Conservation (phyloP, 176 grass and related monocot species). For the Zizania latifolia region DNA sequence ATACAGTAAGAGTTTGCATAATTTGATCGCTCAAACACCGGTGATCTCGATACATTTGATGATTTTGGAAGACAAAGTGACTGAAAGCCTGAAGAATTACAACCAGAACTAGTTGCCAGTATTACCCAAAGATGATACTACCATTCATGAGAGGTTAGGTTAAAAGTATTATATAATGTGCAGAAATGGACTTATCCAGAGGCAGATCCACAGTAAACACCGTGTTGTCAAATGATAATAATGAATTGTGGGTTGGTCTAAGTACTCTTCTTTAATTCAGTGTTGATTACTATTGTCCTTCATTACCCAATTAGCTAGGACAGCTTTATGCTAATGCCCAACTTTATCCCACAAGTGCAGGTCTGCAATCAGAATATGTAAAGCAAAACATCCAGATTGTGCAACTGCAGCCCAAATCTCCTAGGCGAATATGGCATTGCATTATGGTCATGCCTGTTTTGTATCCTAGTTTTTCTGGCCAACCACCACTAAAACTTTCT, state of each 20-base stretch:
- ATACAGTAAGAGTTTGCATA: background rate
- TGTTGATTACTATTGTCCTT: too few species aligned
- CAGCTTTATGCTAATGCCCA: background rate
- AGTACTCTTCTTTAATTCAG: too few species aligned
- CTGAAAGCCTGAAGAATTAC: background rate
- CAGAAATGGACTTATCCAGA: background rate
- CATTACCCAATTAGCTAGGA: background rate
- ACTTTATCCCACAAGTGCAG: conserved; percentile 17
- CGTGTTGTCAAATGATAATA: too few species aligned
- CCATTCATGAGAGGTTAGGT: background rate
- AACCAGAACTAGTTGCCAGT: background rate
- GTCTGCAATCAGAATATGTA: conserved; percentile 9
- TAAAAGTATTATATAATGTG: background rate
- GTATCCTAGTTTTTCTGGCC: background rate
- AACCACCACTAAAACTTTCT: background rate
- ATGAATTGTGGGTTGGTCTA: too few species aligned
- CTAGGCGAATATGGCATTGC: background rate
- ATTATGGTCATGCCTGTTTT: background rate
- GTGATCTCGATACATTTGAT: background rate
- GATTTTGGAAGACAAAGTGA: background rate
- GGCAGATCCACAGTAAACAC: too few species aligned
- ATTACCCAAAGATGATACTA: background rate
- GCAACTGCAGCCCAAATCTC: background rate
- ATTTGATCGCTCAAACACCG: background rate
- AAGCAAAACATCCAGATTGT: conserved; percentile 9